Conservation (phyloP, 306 rosid species). For the Vigna nakashimae region DNA sequence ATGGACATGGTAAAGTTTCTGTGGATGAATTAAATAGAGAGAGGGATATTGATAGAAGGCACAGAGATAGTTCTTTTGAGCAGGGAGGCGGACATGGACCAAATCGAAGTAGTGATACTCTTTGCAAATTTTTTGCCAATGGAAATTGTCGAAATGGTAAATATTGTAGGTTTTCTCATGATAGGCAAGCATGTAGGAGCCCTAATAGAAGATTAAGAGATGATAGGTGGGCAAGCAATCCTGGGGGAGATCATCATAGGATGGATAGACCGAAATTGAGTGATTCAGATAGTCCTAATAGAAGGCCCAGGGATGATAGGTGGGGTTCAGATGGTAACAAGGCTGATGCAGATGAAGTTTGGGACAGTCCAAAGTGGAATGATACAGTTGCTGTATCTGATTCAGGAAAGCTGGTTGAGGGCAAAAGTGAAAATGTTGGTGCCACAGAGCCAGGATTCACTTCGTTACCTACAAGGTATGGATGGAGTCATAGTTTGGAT, state of each 20-base stretch:
- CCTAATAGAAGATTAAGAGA: constrained; percentile 75
- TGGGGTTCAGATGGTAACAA: constrained; percentile 55
- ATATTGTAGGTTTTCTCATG: constrained; percentile 87
- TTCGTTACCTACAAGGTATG: constrained; percentile 59
- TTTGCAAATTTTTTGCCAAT: constrained; percentile 83
- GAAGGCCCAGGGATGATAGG: constrained; percentile 67
- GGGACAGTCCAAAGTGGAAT: constrained; percentile 60
- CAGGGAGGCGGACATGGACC: constrained; percentile 62
- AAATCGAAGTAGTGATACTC: constrained; percentile 60
- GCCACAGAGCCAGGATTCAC: constrained; percentile 54
- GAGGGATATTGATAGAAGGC: constrained; percentile 76
- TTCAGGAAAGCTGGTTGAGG: constrained; percentile 59
- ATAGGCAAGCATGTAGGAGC: constrained; percentile 64
- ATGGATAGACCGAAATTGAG: constrained; percentile 65
- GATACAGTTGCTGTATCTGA: constrained; percentile 52
- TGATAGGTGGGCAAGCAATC: constrained; percentile 63
- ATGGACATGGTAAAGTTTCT: constrained; percentile 65
- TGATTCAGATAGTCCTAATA: constrained; percentile 69
- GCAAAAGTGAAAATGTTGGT: constrained; percentile 52
- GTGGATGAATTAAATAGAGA: constrained; percentile 68
- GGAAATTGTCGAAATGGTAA: constrained; percentile 96
- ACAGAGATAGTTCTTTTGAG: constrained; percentile 69
- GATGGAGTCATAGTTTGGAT: constrained; percentile 55
- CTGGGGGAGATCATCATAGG: constrained; percentile 54
- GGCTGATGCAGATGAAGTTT: constrained; percentile 52